Conservation (phyloP, 2,329 filamentous ascomycete genomes). For the Stemphylium beticola region DNA sequence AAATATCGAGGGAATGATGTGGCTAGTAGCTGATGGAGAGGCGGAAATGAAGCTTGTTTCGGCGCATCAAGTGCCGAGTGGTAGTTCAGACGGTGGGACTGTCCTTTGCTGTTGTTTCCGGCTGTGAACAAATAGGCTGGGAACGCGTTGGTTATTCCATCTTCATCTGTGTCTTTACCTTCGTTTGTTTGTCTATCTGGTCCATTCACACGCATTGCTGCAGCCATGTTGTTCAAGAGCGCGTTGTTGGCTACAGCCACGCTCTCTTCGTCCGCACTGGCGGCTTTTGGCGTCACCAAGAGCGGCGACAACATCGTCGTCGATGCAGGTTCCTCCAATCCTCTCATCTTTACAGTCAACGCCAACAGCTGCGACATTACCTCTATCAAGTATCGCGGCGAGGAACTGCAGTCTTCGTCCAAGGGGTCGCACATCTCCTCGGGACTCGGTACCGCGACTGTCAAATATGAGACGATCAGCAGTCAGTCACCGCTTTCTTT, state of each 20-base stretch:
- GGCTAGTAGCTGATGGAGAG: slow-evolving; percentile 11
- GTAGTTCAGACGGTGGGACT: too few relatives aligned
- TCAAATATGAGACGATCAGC: slow-evolving; percentile 52
- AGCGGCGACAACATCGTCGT: slow-evolving; percentile 39
- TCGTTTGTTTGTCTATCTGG: neutral
- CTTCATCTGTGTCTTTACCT: too few relatives aligned
- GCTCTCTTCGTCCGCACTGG: slow-evolving; percentile 35
- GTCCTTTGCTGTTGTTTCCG: too few relatives aligned
- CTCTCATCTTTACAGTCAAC: slow-evolving; percentile 44
- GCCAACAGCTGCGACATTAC: slow-evolving; percentile 67
- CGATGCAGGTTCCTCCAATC: slow-evolving; percentile 43
- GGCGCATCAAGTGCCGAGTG: slow-evolving; percentile 31
- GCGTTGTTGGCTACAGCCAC: slow-evolving; percentile 34
- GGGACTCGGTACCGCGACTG: slow-evolving; percentile 64
- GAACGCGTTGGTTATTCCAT: too few relatives aligned
- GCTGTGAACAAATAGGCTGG: too few relatives aligned
- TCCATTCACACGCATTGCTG: slow-evolving; percentile 2
- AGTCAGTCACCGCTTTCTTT: slow-evolving; percentile 24
- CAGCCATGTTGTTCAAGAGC: slow-evolving; percentile 36
- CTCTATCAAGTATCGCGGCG: slow-evolving; percentile 65
- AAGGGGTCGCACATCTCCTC: slow-evolving; percentile 64
- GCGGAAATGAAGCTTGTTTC: slow-evolving; percentile 26
- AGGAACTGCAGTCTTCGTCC: slow-evolving; percentile 63
- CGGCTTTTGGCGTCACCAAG: slow-evolving; percentile 47
- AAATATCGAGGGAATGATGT: neutral